Evolutionary conservation across 1,284 basidiomycete species (phyloP).

Genomic region (Taiwanofungus camphoratus): DNA sequence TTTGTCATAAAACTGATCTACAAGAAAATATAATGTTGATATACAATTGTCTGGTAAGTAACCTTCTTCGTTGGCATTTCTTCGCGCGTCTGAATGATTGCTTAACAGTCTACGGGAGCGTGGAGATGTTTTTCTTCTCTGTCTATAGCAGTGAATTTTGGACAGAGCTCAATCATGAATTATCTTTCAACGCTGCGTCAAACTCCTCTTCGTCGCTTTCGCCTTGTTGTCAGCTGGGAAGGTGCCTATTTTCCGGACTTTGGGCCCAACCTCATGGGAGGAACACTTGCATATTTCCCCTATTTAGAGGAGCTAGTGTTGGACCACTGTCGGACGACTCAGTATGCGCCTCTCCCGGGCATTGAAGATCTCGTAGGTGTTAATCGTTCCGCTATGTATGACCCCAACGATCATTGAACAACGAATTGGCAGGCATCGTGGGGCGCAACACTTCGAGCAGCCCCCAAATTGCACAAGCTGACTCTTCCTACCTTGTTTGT

Average conservation of each 20-base stretch:
- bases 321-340: not conserved
- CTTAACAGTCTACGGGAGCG: not conserved
- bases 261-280: not conserved
- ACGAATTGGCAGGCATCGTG: not conserved
- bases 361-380: not conserved
- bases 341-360: not conserved
- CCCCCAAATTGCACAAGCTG: not conserved
- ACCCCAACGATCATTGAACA: not conserved
- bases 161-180: not conserved
- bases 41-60: not conserved
- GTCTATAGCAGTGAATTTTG: not conserved
- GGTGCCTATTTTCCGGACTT: slow-evolving; percentile 1
- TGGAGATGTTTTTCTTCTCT: slow-evolving; percentile 2
- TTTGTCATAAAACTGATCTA: not conserved
- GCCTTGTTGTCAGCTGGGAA: slow-evolving; percentile 2
- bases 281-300: not conserved
- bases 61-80: too few species aligned
- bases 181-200: not conserved
- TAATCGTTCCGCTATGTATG: not conserved
- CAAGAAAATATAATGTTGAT: not conserved
- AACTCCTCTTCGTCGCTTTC: slow-evolving; percentile 3
- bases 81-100: too few species aligned
- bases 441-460: not conserved
- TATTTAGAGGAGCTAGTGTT: slow-evolving; percentile 5
- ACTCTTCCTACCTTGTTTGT: slow-evolving; percentile 2